Evolutionary conservation across 371 early-diverging fungal species (phyloP).

Genomic region (Mucor mucedo): DNA sequence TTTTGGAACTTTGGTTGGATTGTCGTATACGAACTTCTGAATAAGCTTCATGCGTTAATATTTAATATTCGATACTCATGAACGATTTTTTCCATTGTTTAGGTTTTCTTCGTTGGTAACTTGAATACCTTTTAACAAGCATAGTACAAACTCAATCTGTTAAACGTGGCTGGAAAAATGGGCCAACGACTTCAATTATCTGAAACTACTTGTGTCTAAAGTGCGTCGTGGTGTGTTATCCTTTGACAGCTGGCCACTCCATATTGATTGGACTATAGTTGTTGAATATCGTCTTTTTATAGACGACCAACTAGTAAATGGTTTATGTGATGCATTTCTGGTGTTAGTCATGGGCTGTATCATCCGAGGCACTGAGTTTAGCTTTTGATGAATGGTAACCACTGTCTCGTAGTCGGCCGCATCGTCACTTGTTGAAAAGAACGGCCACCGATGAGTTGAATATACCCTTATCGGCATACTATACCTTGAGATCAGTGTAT

Average conservation of each 20-base stretch:
- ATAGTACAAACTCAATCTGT: too few relatives aligned
- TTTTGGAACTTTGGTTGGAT: background rate
- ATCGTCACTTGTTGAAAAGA: background rate
- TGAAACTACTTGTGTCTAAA: background rate
- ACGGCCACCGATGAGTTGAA: background rate
- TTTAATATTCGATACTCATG: too few relatives aligned
- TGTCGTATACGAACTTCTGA: too few relatives aligned
- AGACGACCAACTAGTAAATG: background rate
- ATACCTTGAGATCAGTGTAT: background rate
- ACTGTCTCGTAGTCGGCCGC: background rate
- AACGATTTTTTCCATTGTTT: too few relatives aligned
- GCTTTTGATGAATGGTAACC: background rate
- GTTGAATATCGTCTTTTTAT: background rate
- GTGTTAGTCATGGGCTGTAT: conserved; percentile 1
- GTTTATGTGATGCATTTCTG: background rate
- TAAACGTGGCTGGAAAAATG: too few relatives aligned
- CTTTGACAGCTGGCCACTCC: background rate
- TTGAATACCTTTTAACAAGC: too few relatives aligned
- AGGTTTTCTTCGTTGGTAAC: too few relatives aligned
- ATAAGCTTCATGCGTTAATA: too few relatives aligned
- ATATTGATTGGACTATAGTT: background rate
- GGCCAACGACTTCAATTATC: too few relatives aligned
- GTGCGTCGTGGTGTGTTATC: background rate
- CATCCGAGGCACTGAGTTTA: background rate
- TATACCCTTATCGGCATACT: background rate